These are phyloP conservation scores for Pyrrhoderma noxium DNA, from an alignment of 1,284 basidiomycete genomes.

Conservation along the genomic window DNA sequence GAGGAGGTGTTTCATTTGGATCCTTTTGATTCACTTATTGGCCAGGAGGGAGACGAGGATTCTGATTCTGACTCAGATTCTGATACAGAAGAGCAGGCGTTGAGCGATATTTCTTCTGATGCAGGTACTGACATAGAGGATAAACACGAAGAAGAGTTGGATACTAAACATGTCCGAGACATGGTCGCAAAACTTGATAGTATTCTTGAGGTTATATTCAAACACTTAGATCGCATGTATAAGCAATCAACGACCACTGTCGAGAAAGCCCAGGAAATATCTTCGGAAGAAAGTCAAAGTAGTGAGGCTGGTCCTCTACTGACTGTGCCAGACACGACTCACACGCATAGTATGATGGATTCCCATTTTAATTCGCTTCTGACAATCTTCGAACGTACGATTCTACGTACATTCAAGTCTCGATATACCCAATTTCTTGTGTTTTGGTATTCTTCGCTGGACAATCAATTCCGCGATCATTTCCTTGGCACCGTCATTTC, in stretches of 20 bases:
- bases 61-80: conserved; percentile 46
- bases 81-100: conserved; percentile 39
- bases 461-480: conserved; percentile 83
- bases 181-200: conserved; percentile 59
- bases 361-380: conserved; percentile 78
- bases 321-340: conserved; percentile 24
- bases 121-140: conserved; percentile 44
- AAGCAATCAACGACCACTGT: neutral
- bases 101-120: conserved; percentile 65
- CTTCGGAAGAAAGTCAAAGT: neutral
- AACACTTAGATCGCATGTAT: conserved; percentile 12
- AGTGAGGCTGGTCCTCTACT: neutral
- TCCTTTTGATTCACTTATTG: conserved; percentile 76
- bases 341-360: conserved; percentile 5
- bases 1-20: conserved; percentile 70
- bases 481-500: conserved; percentile 92
- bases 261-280: neutral
- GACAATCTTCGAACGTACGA: conserved; percentile 87
- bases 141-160: conserved; percentile 9
- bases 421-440: conserved; percentile 96
- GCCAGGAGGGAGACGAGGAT: conserved; percentile 55
- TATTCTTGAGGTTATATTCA: conserved; percentile 18
- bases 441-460: conserved; percentile 92
- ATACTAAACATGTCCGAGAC: conserved; percentile 26
- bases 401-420: conserved; percentile 93